Base-by-base conservation (phyloP, 257 asterid species). In the Przewalskia tangutica region DNA sequence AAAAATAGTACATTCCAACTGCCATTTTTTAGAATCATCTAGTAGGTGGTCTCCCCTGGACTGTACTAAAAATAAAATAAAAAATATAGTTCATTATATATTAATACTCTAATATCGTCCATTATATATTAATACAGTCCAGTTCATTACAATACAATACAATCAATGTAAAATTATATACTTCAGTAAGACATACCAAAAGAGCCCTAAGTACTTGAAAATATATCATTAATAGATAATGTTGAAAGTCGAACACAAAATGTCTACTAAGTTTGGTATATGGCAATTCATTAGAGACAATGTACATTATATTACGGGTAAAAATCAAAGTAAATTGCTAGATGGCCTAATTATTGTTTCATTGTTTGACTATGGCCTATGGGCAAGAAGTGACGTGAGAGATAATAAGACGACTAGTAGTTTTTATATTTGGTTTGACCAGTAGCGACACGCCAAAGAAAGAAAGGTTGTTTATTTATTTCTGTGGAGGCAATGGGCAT, bases 341-440 rank as follows among this genome's bases (percentile, higher is more conserved):
- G 82, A 64, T 48, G 56, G 63, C 83, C 78, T 83, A 83, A 64
- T 38, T 83, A 11, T 14, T 65, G 32, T 27, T 27, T 27, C 32
- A 27, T 27, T 27, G 59, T 81, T 79, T 87, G 85, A 80, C 86
- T 79, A 42, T 14, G 38, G 85, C 77, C 86, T 79, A 42, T 14
- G 38, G 76, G 81, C 40, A 65, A 79, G 55, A 8, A 1, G 44
- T 73, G 44, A 73, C 62, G 79, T 73, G 79, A 73, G 62, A 73
- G 20, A 48, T 73, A 42, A 48, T 48, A 27, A 48, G 79, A 46
- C 14, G 16, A 27, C 32, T 27, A 27, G 32, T 27, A 27, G 32
- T 27, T 71, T 44, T 20, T 46, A 71, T 44, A 71, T 44, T 71
- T 73, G 42, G 79, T 46, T 73, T 73, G 79, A 73, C 79, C 78